Conservation (phyloP, 2,329 filamentous ascomycete species). For the Dactylonectria estremocensis region DNA sequence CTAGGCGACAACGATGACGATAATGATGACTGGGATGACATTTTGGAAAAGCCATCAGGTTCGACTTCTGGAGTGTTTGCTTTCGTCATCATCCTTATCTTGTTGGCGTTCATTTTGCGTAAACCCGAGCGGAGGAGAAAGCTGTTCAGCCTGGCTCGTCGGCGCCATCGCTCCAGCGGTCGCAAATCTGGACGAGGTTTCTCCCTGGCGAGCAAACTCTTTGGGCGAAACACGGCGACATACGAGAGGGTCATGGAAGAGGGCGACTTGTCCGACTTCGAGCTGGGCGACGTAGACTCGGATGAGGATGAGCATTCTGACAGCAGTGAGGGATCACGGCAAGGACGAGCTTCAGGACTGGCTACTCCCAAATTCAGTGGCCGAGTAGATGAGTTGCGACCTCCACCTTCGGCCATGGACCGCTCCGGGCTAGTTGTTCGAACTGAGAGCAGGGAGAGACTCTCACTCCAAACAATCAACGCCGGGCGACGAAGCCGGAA, state of each 20-base stretch:
- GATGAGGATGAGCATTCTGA: slow-evolving; percentile 77
- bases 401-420: slow-evolving; percentile 65
- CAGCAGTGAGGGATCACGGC: slow-evolving; percentile 68
- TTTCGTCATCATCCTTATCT: slow-evolving; percentile 80
- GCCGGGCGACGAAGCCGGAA: slow-evolving; percentile 72
- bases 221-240: slow-evolving; percentile 69
- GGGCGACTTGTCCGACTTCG: slow-evolving; percentile 81
- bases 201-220: slow-evolving; percentile 74
- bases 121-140: slow-evolving; percentile 79
- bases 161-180: slow-evolving; percentile 46
- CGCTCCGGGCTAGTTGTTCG: slow-evolving; percentile 83
- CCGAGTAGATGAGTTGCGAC: slow-evolving; percentile 64
- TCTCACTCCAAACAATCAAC: slow-evolving; percentile 71
- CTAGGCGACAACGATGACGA: slow-evolving; percentile 58
- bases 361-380: slow-evolving; percentile 75
- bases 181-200: slow-evolving; percentile 65
- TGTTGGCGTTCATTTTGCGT: slow-evolving; percentile 81
- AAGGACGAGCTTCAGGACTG: slow-evolving; percentile 76
- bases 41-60: slow-evolving; percentile 79
- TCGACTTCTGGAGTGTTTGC: slow-evolving; percentile 82
- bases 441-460: slow-evolving; percentile 88
- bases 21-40: slow-evolving; percentile 70
- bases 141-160: slow-evolving; percentile 48
- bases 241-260: slow-evolving; percentile 93
- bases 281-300: slow-evolving; percentile 78